Base-by-base conservation (phyloP, 116 monocot genomes). In the Iris pallida region DNA sequence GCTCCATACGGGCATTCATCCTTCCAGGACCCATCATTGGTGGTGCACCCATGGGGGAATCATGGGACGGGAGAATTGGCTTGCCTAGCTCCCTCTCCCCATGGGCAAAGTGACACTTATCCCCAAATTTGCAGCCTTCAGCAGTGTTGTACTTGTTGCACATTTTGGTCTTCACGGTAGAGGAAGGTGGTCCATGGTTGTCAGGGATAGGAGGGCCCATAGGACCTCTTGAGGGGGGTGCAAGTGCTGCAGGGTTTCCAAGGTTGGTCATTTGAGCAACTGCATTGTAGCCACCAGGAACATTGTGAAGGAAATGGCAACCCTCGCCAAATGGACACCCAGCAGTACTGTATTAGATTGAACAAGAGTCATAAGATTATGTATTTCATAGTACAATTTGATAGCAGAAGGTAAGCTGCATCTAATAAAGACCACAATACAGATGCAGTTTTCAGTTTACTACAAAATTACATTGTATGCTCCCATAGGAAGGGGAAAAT, bases 311-410 rank as follows among this genome's bases (percentile, higher is more conserved):
- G 59, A 98, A 98, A 72, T 98, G 98, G 17, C 98, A 98, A 12
- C 74, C 75, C 61, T 92, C 93, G 8, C 98, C 98, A 71, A 98
- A 98, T 10, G 93, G 93, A 55, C 93, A 98, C 5, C 98, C 98
- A 49, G 93, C 62, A 57, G 87, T 98, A 70, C 98, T 98, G 90
- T 79, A 78, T 63, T 54, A 67, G n/a, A 65, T 5, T 8, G 52
- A 12, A 65, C 4, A 19, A 65, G 7, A 64, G 30, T 30, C 30
- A 30, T 30, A 30, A 30, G 30, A 30, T 30, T 30, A 30, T 1
- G 30, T 1, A 30, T 30, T 30, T 30, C 30, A 30, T 30, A 30
- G 30, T 30, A 1, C 30, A 30, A 30, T 30, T 30, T 30, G 30
- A 30, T 30, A 30, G 30, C 30, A 30, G 2, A 30, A 30, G 30